Conservation (phyloP, 331 rosid genomes). For the Malus hybrid region DNA sequence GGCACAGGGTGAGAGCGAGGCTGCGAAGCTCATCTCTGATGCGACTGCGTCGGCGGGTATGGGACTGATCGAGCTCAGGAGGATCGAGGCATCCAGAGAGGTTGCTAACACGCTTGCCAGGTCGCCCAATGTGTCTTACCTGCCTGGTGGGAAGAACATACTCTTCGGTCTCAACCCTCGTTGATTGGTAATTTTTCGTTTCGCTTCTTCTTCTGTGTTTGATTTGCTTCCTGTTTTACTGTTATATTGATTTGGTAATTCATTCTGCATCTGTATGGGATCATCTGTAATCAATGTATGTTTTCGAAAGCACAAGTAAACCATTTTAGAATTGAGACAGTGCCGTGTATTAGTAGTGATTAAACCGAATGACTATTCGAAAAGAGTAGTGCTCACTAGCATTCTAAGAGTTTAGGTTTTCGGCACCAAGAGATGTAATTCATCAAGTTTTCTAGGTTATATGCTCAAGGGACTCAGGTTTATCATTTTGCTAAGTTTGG, state of each 20-base stretch:
- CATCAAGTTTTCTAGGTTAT: not conserved
- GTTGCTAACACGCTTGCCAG: slow-evolving; percentile 64
- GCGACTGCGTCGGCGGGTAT: slow-evolving; percentile 56
- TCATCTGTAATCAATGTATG: not conserved
- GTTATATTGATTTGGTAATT: not conserved
- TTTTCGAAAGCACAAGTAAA: not conserved
- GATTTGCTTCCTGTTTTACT: not conserved
- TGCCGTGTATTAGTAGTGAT: not conserved
- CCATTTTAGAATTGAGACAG: not conserved
- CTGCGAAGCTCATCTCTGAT: slow-evolving; percentile 76
- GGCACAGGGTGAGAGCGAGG: slow-evolving; percentile 84
- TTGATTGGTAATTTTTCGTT: slow-evolving; percentile 15
- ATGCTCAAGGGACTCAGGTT: not conserved
- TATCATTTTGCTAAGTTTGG: not conserved
- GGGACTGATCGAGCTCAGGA: slow-evolving; percentile 69
- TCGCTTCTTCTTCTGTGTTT: not conserved
- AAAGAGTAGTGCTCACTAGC: not conserved
- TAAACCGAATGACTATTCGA: not conserved
- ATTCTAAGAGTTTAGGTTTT: not conserved
- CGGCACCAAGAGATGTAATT: not conserved
- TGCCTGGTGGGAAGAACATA: slow-evolving; percentile 38
- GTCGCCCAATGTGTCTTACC: slow-evolving; percentile 61
- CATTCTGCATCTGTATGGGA: not conserved
- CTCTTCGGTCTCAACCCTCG: slow-evolving; percentile 38
- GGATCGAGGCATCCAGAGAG: slow-evolving; percentile 85